Conservation (phyloP, 176 grass and related monocot genomes). For the Cenchrus americanus region DNA sequence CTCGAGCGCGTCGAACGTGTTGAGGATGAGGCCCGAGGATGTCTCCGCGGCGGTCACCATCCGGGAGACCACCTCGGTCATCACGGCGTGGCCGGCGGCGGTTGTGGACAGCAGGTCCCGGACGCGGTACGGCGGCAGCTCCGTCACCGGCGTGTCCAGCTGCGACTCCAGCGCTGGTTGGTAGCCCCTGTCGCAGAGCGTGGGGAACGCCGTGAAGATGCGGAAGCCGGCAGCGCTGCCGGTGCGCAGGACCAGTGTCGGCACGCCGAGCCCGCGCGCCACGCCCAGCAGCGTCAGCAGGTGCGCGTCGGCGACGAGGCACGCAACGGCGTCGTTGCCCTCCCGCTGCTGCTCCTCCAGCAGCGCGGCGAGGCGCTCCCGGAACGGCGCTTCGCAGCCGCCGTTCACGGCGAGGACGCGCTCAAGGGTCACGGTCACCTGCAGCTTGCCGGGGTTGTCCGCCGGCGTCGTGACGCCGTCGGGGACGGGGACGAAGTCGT, state of each 20-base stretch:
- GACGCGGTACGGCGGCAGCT: constrained; percentile 44
- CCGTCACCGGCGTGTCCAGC: constrained; percentile 26
- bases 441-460: background rate
- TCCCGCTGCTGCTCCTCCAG: background rate
- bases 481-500: constrained; percentile 11
- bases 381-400: constrained; percentile 1
- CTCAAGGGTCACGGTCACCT: background rate
- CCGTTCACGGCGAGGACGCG: background rate
- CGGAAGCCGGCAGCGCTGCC: constrained; percentile 29
- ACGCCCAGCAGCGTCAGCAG: background rate
- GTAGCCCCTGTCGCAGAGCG: constrained; percentile 6
- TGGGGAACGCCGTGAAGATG: background rate
- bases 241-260: background rate
- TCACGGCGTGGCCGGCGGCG: background rate
- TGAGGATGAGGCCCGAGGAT: constrained; percentile 37
- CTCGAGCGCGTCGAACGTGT: constrained; percentile 39
- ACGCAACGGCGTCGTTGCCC: background rate
- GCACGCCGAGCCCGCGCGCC: background rate
- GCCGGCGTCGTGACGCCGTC: background rate
- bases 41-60: background rate
- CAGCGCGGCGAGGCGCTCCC: background rate
- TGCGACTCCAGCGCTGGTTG: background rate
- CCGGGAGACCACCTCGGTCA: background rate
- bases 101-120: background rate
- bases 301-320: constrained; percentile 32